Base-by-base conservation (phyloP, 371 early-diverging fungal species). In the Apophysomyces sp. region DNA sequence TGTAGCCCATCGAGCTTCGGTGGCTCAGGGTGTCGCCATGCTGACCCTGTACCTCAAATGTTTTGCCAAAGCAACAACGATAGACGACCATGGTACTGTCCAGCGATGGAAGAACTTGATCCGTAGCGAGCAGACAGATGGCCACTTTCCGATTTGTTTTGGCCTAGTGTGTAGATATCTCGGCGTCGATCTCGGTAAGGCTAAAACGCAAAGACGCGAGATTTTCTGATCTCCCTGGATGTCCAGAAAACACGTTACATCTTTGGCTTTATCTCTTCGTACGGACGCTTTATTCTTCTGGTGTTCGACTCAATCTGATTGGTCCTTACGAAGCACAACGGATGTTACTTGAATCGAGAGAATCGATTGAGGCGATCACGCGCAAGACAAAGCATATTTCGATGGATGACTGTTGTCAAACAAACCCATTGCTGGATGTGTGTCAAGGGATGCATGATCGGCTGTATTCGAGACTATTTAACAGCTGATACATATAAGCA, bases 321-420 rank as follows among this genome's bases (percentile, higher is more conserved):
- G 97, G 97, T 0, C 97, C 97, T 9, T 93, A 94, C 66, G 86
- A 90, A 61, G 92, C 92, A 6, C 97, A 96, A 66, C 78, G 83
- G 30, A 69, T 92, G 32, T 73, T 94, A 63, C 73, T 90, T 30
- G 72, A 82, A 18, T 76, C 88, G 4, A 81, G 86, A 52, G 61
- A 65, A n/a, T 69, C 81, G 15, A 84, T 89, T 40, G 86, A 87
- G 60, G 66, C 68, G 30, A 78, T 80, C 11, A 77, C 85, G 21
- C 65, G 74, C 51, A 57, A 74, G 39, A 81, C 81, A 32, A 67
- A 61, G 49, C 63, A 72, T 57, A 67, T 81, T 56, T 69, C 72
- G 8, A 74, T 79, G 39, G 87, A 81, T 36, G 80, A 82, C 60
- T 87, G 85, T 24, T 84, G 83, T 31, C 90, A 89, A 62, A 92